These are phyloP conservation scores for Candida coquimbonensis DNA, from an alignment of 805 yeast species.

Conservation along the genomic window DNA sequence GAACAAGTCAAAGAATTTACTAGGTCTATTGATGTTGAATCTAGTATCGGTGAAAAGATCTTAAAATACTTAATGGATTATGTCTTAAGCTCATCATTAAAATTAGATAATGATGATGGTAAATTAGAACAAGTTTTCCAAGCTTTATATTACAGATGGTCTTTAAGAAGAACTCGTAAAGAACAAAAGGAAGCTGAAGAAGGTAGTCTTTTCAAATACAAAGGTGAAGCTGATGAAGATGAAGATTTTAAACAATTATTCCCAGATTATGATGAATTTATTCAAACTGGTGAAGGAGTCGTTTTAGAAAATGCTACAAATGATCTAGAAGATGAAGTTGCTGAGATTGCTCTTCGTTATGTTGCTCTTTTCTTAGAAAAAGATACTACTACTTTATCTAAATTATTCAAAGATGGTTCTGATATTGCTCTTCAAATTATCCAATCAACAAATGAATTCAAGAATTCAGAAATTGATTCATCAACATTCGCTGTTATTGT, in stretches of 20 bases:
- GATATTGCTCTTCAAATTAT: constrained; percentile 24
- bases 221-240: constrained; percentile 63
- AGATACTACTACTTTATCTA: constrained; percentile 12
- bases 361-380: constrained; percentile 32
- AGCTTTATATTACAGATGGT: constrained; percentile 73
- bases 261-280: constrained; percentile 77
- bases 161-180: constrained; percentile 57
- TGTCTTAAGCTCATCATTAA: constrained; percentile 12
- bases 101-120: constrained; percentile 16
- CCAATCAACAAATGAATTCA: constrained; percentile 18
- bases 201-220: constrained; percentile 57
- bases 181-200: constrained; percentile 58
- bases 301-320: constrained; percentile 11
- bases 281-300: constrained; percentile 30
- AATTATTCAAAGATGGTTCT: constrained; percentile 37
- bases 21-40: constrained; percentile 37
- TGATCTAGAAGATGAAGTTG: constrained; percentile 42
- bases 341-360: constrained; percentile 42
- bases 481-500: constrained; percentile 31
- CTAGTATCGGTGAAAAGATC: constrained; percentile 42
- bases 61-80: constrained; percentile 40
- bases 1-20: constrained; percentile 28
- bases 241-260: constrained; percentile 75
- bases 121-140: constrained; percentile 44
- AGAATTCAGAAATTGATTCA: constrained; percentile 19